These are phyloP conservation scores for Colletotrichum tropicale DNA, from an alignment of 2,329 filamentous ascomycete species.

Conservation along the genomic window DNA sequence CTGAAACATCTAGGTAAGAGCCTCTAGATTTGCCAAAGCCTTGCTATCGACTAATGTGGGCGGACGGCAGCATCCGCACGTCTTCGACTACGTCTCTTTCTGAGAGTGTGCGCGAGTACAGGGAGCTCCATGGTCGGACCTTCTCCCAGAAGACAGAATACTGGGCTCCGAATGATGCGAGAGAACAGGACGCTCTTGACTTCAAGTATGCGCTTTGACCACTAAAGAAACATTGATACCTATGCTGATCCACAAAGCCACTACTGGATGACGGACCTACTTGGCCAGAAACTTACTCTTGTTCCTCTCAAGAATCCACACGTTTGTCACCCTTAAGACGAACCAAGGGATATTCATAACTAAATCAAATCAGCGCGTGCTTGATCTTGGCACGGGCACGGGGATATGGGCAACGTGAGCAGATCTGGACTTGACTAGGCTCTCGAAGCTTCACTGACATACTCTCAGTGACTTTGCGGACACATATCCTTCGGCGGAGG, in stretches of 20 bases:
- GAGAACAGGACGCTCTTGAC: slow-evolving; percentile 1
- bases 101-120: slow-evolving; percentile 4
- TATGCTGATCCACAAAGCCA: not conserved
- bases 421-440: too few species aligned
- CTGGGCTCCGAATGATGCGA: slow-evolving; percentile 2
- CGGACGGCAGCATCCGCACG: not conserved
- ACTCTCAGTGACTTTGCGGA: too few species aligned
- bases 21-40: not conserved
- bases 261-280: not conserved
- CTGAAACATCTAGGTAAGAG: not conserved
- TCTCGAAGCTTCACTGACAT: too few species aligned
- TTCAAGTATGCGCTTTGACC: slow-evolving; percentile 5
- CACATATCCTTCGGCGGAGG: too few species aligned
- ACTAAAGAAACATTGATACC: not conserved
- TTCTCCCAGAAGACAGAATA: slow-evolving; percentile 2
- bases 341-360: too few species aligned
- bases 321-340: too few species aligned
- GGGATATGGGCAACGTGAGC: too few species aligned
- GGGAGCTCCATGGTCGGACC: slow-evolving; percentile 3
- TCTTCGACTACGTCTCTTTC: not conserved
- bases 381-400: too few species aligned
- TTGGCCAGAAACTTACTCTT: not conserved
- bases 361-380: too few species aligned
- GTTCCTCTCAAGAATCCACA: too few species aligned
- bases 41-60: not conserved